Evolutionary conservation across 352 stramenopile genomes (phyloP).

Genomic region (Globisporangium cederbergense): DNA sequence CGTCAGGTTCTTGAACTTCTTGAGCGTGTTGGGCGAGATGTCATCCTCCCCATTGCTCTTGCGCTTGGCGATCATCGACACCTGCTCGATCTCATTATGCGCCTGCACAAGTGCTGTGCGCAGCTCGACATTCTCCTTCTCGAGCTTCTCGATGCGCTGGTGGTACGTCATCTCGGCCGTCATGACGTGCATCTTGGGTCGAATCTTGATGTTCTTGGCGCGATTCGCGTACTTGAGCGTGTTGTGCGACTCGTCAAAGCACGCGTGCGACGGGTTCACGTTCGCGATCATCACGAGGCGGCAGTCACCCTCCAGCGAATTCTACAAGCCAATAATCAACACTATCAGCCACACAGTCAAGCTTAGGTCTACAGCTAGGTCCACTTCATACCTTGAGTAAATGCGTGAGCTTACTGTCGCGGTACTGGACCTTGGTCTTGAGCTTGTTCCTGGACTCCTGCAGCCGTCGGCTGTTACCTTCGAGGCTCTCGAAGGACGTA

Average conservation of each 20-base stretch:
- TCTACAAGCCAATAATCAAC: constrained; percentile 21
- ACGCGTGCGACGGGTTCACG: constrained; percentile 67
- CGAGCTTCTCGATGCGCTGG: constrained; percentile 53
- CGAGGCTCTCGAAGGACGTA: constrained; percentile 30
- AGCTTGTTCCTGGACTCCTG: constrained; percentile 24
- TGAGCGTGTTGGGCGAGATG: constrained; percentile 33
- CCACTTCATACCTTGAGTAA: constrained; percentile 60
- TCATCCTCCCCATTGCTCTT: constrained; percentile 35
- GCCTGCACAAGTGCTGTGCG: constrained; percentile 31
- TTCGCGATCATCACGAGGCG: constrained; percentile 91
- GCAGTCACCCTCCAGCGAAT: constrained; percentile 87
- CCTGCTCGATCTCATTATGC: constrained; percentile 26
- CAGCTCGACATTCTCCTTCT: constrained; percentile 47
- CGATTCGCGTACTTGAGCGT: constrained; percentile 88
- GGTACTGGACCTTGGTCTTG: constrained; percentile 66
- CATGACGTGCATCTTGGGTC: constrained; percentile 80
- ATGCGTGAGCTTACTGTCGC: constrained; percentile 86
- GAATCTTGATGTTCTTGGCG: constrained; percentile 90
- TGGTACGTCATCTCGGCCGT: constrained; percentile 65
- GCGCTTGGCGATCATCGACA: constrained; percentile 22
- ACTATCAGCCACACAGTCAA: neutral
- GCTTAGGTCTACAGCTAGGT: neutral
- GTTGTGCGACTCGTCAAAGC: constrained; percentile 89
- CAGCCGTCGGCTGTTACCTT: constrained; percentile 17
- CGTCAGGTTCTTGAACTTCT: constrained; percentile 38